Evolutionary conservation across 129 eudicot species (phyloP), one percentile per base, ranked within the genome.

Genomic region (Pulicaria dysenterica): DNA sequence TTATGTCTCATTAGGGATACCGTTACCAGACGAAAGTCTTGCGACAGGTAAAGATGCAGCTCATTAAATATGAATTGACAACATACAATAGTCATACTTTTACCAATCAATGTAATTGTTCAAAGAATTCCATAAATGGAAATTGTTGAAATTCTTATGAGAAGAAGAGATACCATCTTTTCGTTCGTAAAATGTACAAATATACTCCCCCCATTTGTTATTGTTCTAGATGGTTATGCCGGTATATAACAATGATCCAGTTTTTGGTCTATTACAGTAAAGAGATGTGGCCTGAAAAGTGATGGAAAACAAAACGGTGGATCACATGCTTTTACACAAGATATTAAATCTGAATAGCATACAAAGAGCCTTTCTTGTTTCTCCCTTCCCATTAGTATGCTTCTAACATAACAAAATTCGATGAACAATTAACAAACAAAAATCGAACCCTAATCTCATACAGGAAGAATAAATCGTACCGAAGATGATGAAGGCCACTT

Each of bases 21-120:
- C 91, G 94, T 67, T 89, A 85, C 73, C 97, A 92, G 71, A 92
- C 86, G 86, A 89, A 82, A 80, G 85, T 92, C 81, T 74, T 89
- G 70, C 80, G 69, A 69, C 90, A 86, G 97, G 97, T 92, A 86
- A 79, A 15, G 5, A 31, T 24, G 34, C 39, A 14, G 36, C 10
- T 17, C 54, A 69, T 19, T 44, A 39, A 8, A 24, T 24, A 24
- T 0, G 31, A 24, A 24, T 0, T 24, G 31, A 24, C 31, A 24
- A 24, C 31, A 0, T 24, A 24, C 31, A n/a, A n/a, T n/a, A n/a
- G n/a, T n/a, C n/a, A n/a, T 24, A 24, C 31, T 0, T 24, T 24
- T 24, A 24, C 31, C 1, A 24, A 24, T 24, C 31, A 24, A 24
- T 24, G 1, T 24, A 24, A 24, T 24, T 24, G 31, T 24, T 24